Evolutionary conservation across 176 grass and related monocot species (phyloP), one percentile per base, ranked within the genome.

Genomic region (Oryza australiensis): DNA sequence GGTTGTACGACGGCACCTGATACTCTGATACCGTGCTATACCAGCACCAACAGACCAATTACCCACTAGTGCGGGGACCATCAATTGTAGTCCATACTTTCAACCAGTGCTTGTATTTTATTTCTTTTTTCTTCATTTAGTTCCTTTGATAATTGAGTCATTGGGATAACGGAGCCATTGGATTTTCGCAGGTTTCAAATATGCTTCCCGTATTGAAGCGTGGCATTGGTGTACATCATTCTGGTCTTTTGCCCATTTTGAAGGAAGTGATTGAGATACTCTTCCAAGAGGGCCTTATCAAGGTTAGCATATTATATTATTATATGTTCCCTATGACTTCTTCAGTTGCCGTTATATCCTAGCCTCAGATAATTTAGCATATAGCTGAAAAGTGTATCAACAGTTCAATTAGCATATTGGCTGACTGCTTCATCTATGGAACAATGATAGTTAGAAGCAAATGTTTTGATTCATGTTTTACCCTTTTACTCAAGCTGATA

Each of bases 241-340:
- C 92, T 87, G 95, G 95, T 73, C 75, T 98, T 53, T 86, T 98
- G 55, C 95, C 95, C 26, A 98, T 98, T 73, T 74, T 98, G 28
- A 98, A 98, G 83, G 95, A 98, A 98, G 95, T 98, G 29, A 94
- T 98, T 83, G 95, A 98, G 88, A 93, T 98, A 87, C 89, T 98
- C 49, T 98, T 98, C 76, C 95, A 98, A 86, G 95, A 98, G 80
- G 95, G 95, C 20, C 90, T 93, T 42, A 94, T 98, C 74, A 98
- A 98, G 95, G 95, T 98, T 82, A 63, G 45, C 24, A 53, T 26
- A 30, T 65, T 22, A 64, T 81, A 72, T 15, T 32, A 23, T 65
- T 22, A 42, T 72, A 66, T 22, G 29, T 24, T 41, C 77, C 15
- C 20, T 26, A 10, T 51, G 9, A 10, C 34, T 45, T 67, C 38